These are phyloP conservation scores for Tetratostichococcus sp. DNA, from an alignment of 139 green algal genomes.

Conservation along the genomic window DNA sequence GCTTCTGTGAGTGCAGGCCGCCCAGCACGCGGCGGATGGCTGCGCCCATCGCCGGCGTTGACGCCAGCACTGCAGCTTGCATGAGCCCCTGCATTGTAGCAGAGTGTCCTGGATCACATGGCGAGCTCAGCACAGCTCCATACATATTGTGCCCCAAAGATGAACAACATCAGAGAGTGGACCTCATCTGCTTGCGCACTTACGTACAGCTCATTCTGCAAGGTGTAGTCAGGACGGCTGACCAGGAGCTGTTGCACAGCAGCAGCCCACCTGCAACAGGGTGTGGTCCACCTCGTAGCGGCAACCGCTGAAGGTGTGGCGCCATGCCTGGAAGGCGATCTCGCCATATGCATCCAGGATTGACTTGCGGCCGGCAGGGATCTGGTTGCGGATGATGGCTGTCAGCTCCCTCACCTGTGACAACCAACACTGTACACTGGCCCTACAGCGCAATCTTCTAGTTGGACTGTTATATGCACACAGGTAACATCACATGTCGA, in stretches of 20 bases:
- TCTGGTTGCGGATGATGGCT: slow-evolving; percentile 75
- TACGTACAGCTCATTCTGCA: too few relatives aligned
- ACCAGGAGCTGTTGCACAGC: too few relatives aligned
- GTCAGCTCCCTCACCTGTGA: slow-evolving; percentile 62
- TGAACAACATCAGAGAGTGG: too few relatives aligned
- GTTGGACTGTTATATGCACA: too few relatives aligned
- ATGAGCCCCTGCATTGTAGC: slow-evolving; percentile 63
- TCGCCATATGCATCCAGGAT: slow-evolving; percentile 77
- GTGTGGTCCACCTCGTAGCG: slow-evolving; percentile 52
- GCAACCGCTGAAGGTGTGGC: slow-evolving; percentile 43
- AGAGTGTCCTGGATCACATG: too few relatives aligned
- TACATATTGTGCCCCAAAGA: too few relatives aligned
- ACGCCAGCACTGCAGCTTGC: slow-evolving; percentile 52
- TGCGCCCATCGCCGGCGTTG: slow-evolving; percentile 43
- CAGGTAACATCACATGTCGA: too few relatives aligned
- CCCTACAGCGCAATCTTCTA: too few relatives aligned
- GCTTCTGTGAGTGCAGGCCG: slow-evolving; percentile 59
- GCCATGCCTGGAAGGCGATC: slow-evolving; percentile 72
- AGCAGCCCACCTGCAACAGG: slow-evolving; percentile 46
- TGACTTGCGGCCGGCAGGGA: slow-evolving; percentile 46
- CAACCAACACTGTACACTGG: too few relatives aligned
- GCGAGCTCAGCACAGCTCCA: too few relatives aligned
- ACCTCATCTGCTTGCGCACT: too few relatives aligned
- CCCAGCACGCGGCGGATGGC: slow-evolving; percentile 54
- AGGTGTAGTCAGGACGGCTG: too few relatives aligned